Percentiles rank a stretch among this genome's conserved stretches.
phyloP scores from a whole-genome alignment of 2,329 filamentous ascomycete genomes.

The Hypoxylon sp. region DNA sequence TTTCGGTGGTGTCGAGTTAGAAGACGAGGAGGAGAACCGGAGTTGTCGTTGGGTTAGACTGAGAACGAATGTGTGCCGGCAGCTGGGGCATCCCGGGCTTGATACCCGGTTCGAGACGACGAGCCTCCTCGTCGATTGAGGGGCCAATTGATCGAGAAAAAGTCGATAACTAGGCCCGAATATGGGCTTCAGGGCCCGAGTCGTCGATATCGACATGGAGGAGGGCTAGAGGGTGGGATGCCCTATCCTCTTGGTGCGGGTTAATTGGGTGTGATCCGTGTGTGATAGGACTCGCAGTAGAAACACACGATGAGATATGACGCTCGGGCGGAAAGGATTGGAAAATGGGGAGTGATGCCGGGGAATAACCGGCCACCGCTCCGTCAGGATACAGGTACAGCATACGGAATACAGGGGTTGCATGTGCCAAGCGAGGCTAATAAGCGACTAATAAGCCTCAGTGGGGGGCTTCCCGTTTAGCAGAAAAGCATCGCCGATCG shows the following conservation, averaged over 20 bases:
- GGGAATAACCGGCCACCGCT: slow-evolving; percentile 43
- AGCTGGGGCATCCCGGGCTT: slow-evolving; percentile 52
- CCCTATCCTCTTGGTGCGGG: slow-evolving; percentile 29
- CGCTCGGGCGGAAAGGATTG: slow-evolving; percentile 27
- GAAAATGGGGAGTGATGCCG: slow-evolving; percentile 26
- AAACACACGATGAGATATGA: slow-evolving; percentile 21
- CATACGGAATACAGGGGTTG: not conserved
- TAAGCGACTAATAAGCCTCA: slow-evolving; percentile 43
- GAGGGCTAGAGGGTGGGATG: slow-evolving; percentile 21
- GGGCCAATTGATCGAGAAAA: slow-evolving; percentile 49
- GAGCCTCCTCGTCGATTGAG: slow-evolving; percentile 48
- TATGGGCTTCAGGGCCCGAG: slow-evolving; percentile 50
- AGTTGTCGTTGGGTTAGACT: slow-evolving; percentile 43
- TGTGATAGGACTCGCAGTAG: slow-evolving; percentile 15
- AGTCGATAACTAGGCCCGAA: slow-evolving; percentile 50
- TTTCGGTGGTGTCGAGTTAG: slow-evolving; percentile 45
- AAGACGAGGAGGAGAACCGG: slow-evolving; percentile 57
- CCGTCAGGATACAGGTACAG: slow-evolving; percentile 15
- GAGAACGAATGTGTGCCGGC: slow-evolving; percentile 43
- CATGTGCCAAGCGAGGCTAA: slow-evolving; percentile 35
- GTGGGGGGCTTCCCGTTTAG: slow-evolving; percentile 39
- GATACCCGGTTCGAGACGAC: slow-evolving; percentile 38
- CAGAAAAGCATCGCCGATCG: slow-evolving; percentile 40
- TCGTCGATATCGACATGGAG: slow-evolving; percentile 52
- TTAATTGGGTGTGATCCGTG: slow-evolving; percentile 23